These are phyloP conservation scores for Lepidopterella palustris DNA, from an alignment of 495 filamentous ascomycete genomes.

Conservation along the genomic window DNA sequence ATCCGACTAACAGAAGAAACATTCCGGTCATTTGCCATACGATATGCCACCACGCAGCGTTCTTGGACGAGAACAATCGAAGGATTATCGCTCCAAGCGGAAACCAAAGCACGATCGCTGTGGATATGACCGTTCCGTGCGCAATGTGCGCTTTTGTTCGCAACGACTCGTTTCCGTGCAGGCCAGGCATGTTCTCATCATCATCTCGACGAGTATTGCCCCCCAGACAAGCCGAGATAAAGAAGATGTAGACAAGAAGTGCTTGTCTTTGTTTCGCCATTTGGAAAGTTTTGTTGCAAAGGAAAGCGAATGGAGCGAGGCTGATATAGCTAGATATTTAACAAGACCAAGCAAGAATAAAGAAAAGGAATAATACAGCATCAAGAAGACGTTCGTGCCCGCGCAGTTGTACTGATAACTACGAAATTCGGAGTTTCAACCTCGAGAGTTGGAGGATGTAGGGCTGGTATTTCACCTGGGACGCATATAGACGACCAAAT, in stretches of 20 bases:
- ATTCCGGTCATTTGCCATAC: slow-evolving; percentile 4
- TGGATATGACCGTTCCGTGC: slow-evolving; percentile 2
- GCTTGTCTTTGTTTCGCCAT: background rate
- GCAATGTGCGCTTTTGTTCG: background rate
- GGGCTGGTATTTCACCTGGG: too few species aligned
- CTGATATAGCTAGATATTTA: too few species aligned
- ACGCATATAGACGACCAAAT: too few species aligned
- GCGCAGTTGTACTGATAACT: too few species aligned
- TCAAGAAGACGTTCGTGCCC: too few species aligned
- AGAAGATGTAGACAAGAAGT: background rate
- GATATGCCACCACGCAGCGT: slow-evolving; percentile 1
- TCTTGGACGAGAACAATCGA: background rate
- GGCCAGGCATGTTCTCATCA: slow-evolving; percentile 18
- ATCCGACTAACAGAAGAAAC: slow-evolving; percentile 1
- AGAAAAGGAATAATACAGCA: too few species aligned
- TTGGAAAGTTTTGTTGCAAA: too few species aligned
- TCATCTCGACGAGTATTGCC: background rate
- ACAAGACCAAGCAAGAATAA: too few species aligned
- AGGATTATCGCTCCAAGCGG: slow-evolving; percentile 4
- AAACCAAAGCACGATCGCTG: slow-evolving; percentile 4
- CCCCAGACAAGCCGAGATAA: background rate
- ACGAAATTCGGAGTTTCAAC: too few species aligned
- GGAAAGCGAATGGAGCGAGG: too few species aligned
- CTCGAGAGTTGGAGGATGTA: too few species aligned
- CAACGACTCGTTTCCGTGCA: slow-evolving; percentile 34